Base-by-base conservation (phyloP, 1,139 yeast species). In the Suhomyces atakaporum region DNA sequence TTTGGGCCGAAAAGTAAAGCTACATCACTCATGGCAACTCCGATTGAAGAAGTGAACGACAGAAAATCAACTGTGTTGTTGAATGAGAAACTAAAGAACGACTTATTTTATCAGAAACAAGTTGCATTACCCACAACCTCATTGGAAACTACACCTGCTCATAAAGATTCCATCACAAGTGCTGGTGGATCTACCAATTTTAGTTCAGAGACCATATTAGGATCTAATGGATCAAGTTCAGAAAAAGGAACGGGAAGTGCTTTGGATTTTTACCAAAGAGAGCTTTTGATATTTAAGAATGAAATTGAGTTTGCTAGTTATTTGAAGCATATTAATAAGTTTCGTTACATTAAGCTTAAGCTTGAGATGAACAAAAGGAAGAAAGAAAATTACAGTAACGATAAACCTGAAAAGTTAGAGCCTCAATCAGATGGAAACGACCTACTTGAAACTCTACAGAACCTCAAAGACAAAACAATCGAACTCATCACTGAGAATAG, bases 301-400 rank as follows among this genome's bases (percentile, higher is more conserved):
- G 90, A 83, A 52, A 62, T 81, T 30, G 84, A 81, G 35, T 82
- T 83, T 52, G 65, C 78, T 7, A 67, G 73, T 36, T 81, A 77
- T 52, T 57, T 79, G 54, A 77, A 75, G 40, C 69, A 73, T 40
- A 66, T 79, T 44, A 72, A 70, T 38, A 74, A 75, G 44, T 66
- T 65, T 36, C 69, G 75, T 29, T 69, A 75, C 36, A 56, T 72
- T 16, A 65, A 70, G 36, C 56, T 62, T 28, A 63, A 57, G 35
- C 38, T 59, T 15, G 49, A 53, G 22, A 42, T 69, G 40, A 58
- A 61, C 24, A 54, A 54, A 27, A 14, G 60, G 50, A 36, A 31
- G 39, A 27, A 39, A 34, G 21, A 36, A 27, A 11, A 25, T 18
- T 18, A 5, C 24, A 8, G 13, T 19, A 19, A 19, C 8, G 21